These are phyloP conservation scores for Heterobasidion parviporum DNA, from an alignment of 1,284 basidiomycete genomes.

Conservation along the genomic window DNA sequence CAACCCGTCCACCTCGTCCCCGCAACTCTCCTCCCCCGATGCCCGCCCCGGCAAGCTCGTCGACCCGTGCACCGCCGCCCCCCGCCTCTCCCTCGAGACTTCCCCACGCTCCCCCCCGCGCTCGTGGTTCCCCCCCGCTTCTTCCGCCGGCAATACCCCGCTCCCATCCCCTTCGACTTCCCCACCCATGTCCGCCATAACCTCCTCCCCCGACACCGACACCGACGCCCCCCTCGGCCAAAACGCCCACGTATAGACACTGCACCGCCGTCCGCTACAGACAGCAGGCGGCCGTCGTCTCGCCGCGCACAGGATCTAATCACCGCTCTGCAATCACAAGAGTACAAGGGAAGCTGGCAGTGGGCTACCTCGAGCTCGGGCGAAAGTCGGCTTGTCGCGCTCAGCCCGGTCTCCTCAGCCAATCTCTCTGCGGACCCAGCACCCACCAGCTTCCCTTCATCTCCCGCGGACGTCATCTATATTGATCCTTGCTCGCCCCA, in stretches of 20 bases:
- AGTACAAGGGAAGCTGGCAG: constrained; percentile 11
- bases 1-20: constrained; percentile 16
- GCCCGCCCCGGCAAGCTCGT: constrained; percentile 27
- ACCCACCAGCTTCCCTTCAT: constrained; percentile 7
- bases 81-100: constrained; percentile 13
- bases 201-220: constrained; percentile 7
- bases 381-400: constrained; percentile 12
- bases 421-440: constrained; percentile 9
- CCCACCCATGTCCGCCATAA: constrained; percentile 1
- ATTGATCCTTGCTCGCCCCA: constrained; percentile 50
- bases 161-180: constrained; percentile 6
- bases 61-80: constrained; percentile 17
- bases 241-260: constrained; percentile 30
- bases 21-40: constrained; percentile 22
- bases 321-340: constrained; percentile 10
- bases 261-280: constrained; percentile 16
- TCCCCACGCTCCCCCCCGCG: constrained; percentile 2
- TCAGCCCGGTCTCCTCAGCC: constrained; percentile 11
- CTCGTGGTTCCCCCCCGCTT: constrained; percentile 7
- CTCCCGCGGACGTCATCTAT: constrained; percentile 20
- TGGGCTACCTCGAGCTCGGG: constrained; percentile 13
- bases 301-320: constrained; percentile 27
- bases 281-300: constrained; percentile 15
- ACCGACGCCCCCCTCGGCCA: constrained; percentile 21
- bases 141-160: constrained; percentile 1